Percentiles rank a stretch among this genome's conserved stretches.
These are phyloP conservation scores for Gossypium rotundifolium DNA, from an alignment of 345 rosid species.

Conservation along the genomic window DNA sequence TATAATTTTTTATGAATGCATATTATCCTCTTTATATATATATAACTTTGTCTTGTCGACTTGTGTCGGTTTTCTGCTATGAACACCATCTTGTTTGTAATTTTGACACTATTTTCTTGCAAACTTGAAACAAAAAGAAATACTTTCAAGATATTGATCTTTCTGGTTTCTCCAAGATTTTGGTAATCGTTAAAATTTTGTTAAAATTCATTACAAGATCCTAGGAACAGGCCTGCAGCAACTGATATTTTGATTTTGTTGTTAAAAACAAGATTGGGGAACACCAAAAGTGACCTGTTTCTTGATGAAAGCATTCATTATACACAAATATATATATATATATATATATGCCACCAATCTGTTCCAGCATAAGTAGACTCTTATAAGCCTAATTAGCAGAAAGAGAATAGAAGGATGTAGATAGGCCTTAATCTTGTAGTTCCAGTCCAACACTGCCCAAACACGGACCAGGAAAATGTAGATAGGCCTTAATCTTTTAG, in stretches of 20 bases:
- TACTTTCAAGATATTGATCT: background rate
- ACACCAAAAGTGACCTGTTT: background rate
- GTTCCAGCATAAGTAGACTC: background rate
- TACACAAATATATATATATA: background rate
- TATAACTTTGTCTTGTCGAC: background rate
- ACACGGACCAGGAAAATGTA: background rate
- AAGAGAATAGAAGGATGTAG: background rate
- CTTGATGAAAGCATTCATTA: background rate
- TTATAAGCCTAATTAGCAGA: too few relatives aligned
- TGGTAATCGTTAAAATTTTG: background rate
- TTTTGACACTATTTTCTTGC: background rate
- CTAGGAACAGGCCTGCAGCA: background rate
- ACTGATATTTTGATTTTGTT: background rate
- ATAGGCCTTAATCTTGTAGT: background rate
- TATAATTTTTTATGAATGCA: background rate
- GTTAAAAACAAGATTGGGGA: background rate
- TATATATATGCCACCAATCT: background rate
- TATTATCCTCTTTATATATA: too few relatives aligned
- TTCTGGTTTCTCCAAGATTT: slow-evolving; percentile 1
- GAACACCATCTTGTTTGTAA: background rate
- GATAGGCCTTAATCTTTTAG: background rate
- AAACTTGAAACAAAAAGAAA: background rate
- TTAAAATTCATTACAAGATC: background rate
- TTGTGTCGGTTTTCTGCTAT: background rate
- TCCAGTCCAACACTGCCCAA: background rate